Evolutionary conservation across 306 rosid genomes (phyloP), one percentile per base, ranked within the genome.

Genomic region (Trichosanthes truncata): DNA sequence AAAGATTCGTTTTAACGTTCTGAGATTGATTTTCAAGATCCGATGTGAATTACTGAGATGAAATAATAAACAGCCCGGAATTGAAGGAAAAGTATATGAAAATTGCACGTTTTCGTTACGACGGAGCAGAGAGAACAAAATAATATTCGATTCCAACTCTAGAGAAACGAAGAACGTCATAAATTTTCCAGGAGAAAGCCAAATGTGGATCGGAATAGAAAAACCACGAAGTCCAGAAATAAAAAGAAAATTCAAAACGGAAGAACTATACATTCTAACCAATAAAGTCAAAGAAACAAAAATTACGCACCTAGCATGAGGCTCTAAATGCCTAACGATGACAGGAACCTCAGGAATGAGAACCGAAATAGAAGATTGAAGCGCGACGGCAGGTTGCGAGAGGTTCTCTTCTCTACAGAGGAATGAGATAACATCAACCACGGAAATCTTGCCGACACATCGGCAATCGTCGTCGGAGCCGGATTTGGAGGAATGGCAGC

Each of bases 381-480:
- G 88, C 56, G 93, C 98, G 25, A 80, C 17, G n/a, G 89, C 56
- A 0, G 96, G 97, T 10, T 86, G 77, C 9, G 80, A 45, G 0
- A 89, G 84, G 68, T 86, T 91, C 6, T 87, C 76, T 1, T 88
- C 85, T 14, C 51, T 86, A 60, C 90, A 83, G 41, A 92, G 87
- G 80, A 85, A 95, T 56, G 85, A 85, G 29, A 92, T 83, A 15
- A 92, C 84, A 71, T 95, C 91, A 14, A 86, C 79, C 87, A 90
- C 72, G 83, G 90, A 95, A 78, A 95, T 63, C 82, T 86, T 91
- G 29, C 87, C 97, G 0, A 95, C 36, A 76, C 97, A 95, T 20
- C 56, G 73, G 82, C 98, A 93, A 55, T 81, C 67, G 35, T 80
- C 57, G 35, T 20, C 80, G 31, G 25, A 17, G 3, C 17, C 66